Evolutionary conservation across 768 basidiomycete genomes (phyloP), one percentile per base, ranked within the genome.

Genomic region (Hygrophorus russula): DNA sequence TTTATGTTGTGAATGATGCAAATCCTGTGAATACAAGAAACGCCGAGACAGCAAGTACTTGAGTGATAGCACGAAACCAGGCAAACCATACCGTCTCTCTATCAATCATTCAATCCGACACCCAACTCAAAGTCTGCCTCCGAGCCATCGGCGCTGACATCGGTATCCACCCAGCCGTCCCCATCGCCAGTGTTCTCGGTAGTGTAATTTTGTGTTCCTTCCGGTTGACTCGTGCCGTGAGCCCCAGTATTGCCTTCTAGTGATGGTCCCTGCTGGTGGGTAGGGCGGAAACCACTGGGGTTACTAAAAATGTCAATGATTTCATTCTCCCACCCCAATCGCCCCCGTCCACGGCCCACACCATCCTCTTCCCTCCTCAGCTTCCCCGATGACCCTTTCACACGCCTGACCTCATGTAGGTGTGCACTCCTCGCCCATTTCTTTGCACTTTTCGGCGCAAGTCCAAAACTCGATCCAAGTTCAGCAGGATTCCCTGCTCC

Each of bases 91-190:
- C 4, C 24, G n/a, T n/a, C n/a, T n/a, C n/a, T n/a, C n/a, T n/a
- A 24, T 24, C 24, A 24, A 24, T 24, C 7, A 7, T 24, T 24
- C 24, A 35, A 17, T 35, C 17, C 33, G n/a, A n/a, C n/a, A n/a
- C n/a, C n/a, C n/a, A n/a, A n/a, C n/a, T n/a, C n/a, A n/a, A n/a
- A n/a, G n/a, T n/a, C n/a, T n/a, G 10, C 13, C 13, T 35, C 33
- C 33, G 42, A 44, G 10, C 15, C 28, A 30, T 46, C 40, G 4
- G 20, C 45, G 28, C 41, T 41, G 27, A 42, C 47, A 24, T 51
- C 49, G 4, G 49, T 51, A 36, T 51, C 49, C 17, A 51, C 47
- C 49, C 49, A 51, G 5, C 15, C 36, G 39, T 51, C 49, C 15
- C 37, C 40, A 12, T 51, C 46, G 2, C 31, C 36, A 29, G 28